A percentile compares a stretch with the other conserved stretches of the same genome.
These are phyloP conservation scores for Mychonastes homosphaera DNA, from an alignment of 139 green algal genomes.

Conservation along the genomic window DNA sequence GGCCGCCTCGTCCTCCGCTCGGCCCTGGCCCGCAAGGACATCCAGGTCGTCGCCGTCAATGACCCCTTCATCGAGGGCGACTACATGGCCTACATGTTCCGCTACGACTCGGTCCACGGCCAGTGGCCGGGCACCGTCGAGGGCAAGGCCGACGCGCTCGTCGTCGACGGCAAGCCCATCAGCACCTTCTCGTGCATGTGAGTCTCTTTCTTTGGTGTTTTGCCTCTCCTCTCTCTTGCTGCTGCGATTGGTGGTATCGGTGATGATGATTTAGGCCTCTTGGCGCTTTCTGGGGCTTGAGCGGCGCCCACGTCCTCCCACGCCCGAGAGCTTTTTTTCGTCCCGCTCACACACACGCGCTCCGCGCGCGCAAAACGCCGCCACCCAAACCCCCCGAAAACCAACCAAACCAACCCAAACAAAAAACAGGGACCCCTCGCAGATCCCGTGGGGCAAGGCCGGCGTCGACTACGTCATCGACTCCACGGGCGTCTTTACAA, in stretches of 20 bases:
- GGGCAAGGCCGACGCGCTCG: slow-evolving; percentile 34
- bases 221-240: background rate
- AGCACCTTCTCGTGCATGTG: slow-evolving; percentile 55
- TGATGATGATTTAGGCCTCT: background rate
- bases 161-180: slow-evolving; percentile 60
- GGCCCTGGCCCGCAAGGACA: slow-evolving; percentile 52
- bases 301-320: background rate
- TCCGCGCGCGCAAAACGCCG: background rate
- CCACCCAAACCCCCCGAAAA: background rate
- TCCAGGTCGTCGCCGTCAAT: slow-evolving; percentile 83
- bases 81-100: slow-evolving; percentile 73
- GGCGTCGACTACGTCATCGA: slow-evolving; percentile 83
- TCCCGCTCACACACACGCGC: no score
- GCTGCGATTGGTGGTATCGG: background rate
- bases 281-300: no score
- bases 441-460: slow-evolving; percentile 71
- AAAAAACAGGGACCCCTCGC: slow-evolving; percentile 65
- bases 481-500: slow-evolving; percentile 90
- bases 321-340: background rate
- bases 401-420: background rate
- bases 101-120: slow-evolving; percentile 85
- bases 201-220: slow-evolving; percentile 10
- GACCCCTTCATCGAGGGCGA: slow-evolving; percentile 74
- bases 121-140: slow-evolving; percentile 40
- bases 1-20: slow-evolving; percentile 46